Percentiles rank a stretch among this genome's conserved stretches.
Conservation (phyloP, 2,329 filamentous ascomycete species). For the Talaromyces piceae region DNA sequence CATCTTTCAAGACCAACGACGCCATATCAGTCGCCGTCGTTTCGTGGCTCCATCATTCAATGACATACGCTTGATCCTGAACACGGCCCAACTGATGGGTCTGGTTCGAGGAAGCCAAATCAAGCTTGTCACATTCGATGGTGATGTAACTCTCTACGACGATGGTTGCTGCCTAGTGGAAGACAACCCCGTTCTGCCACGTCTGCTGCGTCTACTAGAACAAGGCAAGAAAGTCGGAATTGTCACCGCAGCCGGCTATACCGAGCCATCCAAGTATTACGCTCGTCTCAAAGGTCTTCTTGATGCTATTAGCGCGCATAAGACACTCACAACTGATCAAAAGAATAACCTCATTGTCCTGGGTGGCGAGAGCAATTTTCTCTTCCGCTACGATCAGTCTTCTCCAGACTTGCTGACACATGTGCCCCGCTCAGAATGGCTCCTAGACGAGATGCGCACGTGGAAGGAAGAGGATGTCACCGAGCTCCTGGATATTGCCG, state of each 20-base stretch:
- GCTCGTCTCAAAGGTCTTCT: conserved; percentile 78
- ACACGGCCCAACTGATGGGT: conserved; percentile 90
- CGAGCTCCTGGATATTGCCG: conserved; percentile 78
- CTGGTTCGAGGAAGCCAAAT: conserved; percentile 67
- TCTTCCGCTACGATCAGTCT: conserved; percentile 67
- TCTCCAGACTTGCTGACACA: conserved; percentile 61
- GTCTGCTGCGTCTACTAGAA: conserved; percentile 62
- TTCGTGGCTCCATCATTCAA: conserved; percentile 98
- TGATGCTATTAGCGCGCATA: conserved; percentile 62
- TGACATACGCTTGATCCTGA: conserved; percentile 84
- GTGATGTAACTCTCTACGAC: conserved; percentile 92
- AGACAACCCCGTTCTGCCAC: conserved; percentile 67
- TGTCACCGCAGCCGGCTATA: conserved; percentile 94
- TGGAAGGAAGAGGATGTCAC: conserved; percentile 61
- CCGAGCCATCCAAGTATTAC: conserved; percentile 78
- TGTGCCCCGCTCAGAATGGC: conserved; percentile 52
- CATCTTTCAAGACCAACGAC: conserved; percentile 75
- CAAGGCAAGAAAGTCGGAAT: conserved; percentile 83
- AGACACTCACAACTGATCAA: conserved; percentile 54
- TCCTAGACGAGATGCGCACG: conserved; percentile 48
- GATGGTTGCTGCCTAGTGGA: conserved; percentile 74
- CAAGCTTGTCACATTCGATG: conserved; percentile 88
- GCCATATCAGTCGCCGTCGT: conserved; percentile 80
- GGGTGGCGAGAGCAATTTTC: conserved; percentile 92
- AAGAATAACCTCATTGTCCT: conserved; percentile 81